Evolutionary conservation across 2,329 filamentous ascomycete genomes (phyloP), one percentile per base, ranked within the genome.

Genomic region (Coniochaeta pulveracea): DNA sequence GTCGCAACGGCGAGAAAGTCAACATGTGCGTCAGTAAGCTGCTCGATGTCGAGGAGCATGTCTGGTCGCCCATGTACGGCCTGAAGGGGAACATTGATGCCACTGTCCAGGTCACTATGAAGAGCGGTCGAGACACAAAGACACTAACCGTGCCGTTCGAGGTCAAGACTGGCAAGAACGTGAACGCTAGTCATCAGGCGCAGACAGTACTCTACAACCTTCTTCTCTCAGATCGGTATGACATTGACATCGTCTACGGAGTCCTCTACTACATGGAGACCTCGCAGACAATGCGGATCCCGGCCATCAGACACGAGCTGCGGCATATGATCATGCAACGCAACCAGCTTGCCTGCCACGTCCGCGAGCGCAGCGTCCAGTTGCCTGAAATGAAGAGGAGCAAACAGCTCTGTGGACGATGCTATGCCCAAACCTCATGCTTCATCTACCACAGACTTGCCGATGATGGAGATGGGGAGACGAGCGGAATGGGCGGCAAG

Each of bases 31-130:
- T 98, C 44, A 93, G 80, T 48, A 98, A 96, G 51, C 65, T 98
- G 18, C 77, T 98, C 10, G 91, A 96, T 50, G 84, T 98, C 8
- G 91, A 98, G 53, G 91, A 98, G 55, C 91, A 96, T 50, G 78
- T 98, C 18, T 98, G 91, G 91, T 96, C 89, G 6, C 91, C 91
- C 1, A 89, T 86, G 75, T 98, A 93, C 51, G 91, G 91, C 1
- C 65, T 98, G 11, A 98, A 98, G 55, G 91, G 91, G 19, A 98
- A 96, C 46, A 91, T 98, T 38, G 91, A 98, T 58, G 91, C 91
- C 18, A 96, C 91, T 1, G 83, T 98, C 1, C 85, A 98, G 58
- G 81, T 91, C 11, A 75, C 72, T 1, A 82, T 95, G 64, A 64
- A 73, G 35, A 81, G 93, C 36, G 72, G 76, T 17, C 61, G 69